Conservation (phyloP, 768 basidiomycete genomes). For the Lactarius deliciosus region DNA sequence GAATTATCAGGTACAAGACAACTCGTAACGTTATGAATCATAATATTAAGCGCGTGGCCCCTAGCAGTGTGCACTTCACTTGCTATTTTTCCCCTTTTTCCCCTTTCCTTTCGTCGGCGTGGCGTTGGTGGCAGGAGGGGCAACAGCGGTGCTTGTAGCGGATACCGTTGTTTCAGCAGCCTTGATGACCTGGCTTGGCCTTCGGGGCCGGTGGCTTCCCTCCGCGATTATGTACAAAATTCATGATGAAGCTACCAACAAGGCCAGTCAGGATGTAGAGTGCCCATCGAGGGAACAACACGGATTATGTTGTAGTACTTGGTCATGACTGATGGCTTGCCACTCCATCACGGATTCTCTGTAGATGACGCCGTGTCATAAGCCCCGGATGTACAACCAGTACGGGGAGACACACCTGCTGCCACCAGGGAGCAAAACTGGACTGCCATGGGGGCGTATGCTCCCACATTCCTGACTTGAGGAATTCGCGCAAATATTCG, state of each 20-base stretch:
- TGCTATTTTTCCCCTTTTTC: slow-evolving; percentile 23
- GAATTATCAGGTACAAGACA: slow-evolving; percentile 7
- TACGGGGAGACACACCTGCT: slow-evolving; percentile 49
- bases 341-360: slow-evolving; percentile 72
- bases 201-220: slow-evolving; percentile 16
- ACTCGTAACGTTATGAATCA: neutral
- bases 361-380: slow-evolving; percentile 13
- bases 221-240: slow-evolving; percentile 52
- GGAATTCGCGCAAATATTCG: slow-evolving; percentile 62
- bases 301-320: slow-evolving; percentile 52
- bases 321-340: slow-evolving; percentile 49
- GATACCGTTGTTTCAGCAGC: slow-evolving; percentile 6
- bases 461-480: slow-evolving; percentile 63
- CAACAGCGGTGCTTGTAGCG: slow-evolving; percentile 18
- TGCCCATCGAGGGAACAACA: slow-evolving; percentile 71
- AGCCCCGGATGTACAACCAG: neutral
- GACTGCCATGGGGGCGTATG: slow-evolving; percentile 66
- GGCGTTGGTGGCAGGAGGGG: slow-evolving; percentile 10
- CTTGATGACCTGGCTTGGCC: slow-evolving; percentile 26
- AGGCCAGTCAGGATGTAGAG: slow-evolving; percentile 65
- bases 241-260: slow-evolving; percentile 64
- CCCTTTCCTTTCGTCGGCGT: slow-evolving; percentile 26
- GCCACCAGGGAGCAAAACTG: slow-evolving; percentile 76
- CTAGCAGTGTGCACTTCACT: neutral
- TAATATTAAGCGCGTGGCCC: neutral